Conservation (phyloP, 192 early-diverging fungal species). For the Gonapodya prolifera region DNA sequence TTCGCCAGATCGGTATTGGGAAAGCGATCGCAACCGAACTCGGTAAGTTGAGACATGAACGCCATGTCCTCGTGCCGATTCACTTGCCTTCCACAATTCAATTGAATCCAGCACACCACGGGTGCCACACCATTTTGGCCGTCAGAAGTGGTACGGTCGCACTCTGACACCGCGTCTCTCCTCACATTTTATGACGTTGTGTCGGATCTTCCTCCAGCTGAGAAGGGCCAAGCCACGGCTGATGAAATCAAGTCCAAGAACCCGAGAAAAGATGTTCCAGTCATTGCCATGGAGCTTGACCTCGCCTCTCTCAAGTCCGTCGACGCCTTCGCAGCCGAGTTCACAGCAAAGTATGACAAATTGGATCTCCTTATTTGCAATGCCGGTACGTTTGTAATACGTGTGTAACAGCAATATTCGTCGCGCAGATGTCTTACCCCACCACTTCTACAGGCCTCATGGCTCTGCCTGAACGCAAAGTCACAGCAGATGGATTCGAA, state of each 20-base stretch:
- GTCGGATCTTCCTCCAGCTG: no score
- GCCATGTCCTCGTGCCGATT: neutral
- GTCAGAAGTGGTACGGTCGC: neutral
- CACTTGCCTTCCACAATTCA: neutral
- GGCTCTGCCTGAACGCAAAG: neutral
- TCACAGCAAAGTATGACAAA: neutral
- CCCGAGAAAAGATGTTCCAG: neutral
- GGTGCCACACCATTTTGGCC: neutral
- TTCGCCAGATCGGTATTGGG: neutral
- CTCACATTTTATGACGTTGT: no score
- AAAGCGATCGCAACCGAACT: neutral
- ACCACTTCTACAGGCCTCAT: neutral
- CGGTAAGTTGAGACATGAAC: neutral
- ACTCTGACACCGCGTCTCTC: no score
- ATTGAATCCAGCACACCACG: neutral
- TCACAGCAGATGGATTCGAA: slow-evolving; percentile 4
- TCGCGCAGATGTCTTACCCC: neutral
- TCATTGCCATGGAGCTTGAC: neutral
- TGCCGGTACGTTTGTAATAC: neutral
- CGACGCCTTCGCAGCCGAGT: neutral
- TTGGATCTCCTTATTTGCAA: slow-evolving; percentile 1
- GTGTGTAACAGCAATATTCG: neutral
- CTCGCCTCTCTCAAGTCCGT: slow-evolving; percentile 5
- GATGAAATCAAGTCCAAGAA: no score
- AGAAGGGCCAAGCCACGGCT: no score